Evolutionary conservation across 257 asterid species (phyloP).

Genomic region (Nicotiana attenuata): DNA sequence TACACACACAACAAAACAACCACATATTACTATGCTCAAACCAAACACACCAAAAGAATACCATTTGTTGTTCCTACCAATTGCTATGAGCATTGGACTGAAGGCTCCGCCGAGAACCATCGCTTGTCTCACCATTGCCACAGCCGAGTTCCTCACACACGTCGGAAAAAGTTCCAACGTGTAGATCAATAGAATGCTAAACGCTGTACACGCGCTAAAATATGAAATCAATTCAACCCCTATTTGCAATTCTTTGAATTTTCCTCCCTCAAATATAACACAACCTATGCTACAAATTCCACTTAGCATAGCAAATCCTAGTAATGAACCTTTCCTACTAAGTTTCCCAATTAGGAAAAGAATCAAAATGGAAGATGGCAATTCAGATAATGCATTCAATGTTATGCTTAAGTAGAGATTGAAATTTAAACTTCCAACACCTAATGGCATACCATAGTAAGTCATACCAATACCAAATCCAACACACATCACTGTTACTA

Average conservation of each 20-base stretch:
- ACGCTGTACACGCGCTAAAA: slow-evolving; percentile 44
- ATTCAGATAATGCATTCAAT: slow-evolving; percentile 44
- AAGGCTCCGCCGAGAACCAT: slow-evolving; percentile 17
- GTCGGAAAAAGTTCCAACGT: slow-evolving; percentile 34
- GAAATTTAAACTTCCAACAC: slow-evolving; percentile 33
- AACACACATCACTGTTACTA: slow-evolving; percentile 36
- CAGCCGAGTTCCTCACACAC: slow-evolving; percentile 25
- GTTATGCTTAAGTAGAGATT: slow-evolving; percentile 51
- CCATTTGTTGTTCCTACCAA: slow-evolving; percentile 9
- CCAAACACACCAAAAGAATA: slow-evolving; percentile 22
- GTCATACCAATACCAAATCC: slow-evolving; percentile 53
- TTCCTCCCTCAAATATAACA: slow-evolving; percentile 6
- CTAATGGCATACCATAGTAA: slow-evolving; percentile 70
- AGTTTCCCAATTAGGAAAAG: slow-evolving; percentile 32
- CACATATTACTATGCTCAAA: neutral
- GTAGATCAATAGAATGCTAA: slow-evolving; percentile 36
- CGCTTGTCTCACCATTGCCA: slow-evolving; percentile 24
- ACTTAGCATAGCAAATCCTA: slow-evolving; percentile 34
- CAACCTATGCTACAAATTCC: slow-evolving; percentile 47
- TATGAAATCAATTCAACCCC: slow-evolving; percentile 51
- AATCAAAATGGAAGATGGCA: slow-evolving; percentile 47
- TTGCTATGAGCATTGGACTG: slow-evolving; percentile 20
- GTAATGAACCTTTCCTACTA: slow-evolving; percentile 25
- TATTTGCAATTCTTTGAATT: slow-evolving; percentile 22
- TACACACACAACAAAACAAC: slow-evolving; percentile 14